Evolutionary conservation across 805 yeast species (phyloP).

Genomic region (Ogataea pignaliae): DNA sequence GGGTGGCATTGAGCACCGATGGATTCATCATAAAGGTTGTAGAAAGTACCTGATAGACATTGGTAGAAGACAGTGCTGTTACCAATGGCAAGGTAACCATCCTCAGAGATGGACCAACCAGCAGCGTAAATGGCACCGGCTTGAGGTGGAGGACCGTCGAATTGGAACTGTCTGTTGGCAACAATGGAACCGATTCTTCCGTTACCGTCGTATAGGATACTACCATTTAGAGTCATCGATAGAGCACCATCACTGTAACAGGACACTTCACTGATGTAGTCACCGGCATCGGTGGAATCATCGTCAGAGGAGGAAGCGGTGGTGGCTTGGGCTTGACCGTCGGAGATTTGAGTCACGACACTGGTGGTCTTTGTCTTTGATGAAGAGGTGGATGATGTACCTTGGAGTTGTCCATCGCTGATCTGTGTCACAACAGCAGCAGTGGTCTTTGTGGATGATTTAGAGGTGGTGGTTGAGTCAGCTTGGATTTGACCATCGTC

Average conservation of each 20-base stretch:
- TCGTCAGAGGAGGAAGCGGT: conserved; percentile 25
- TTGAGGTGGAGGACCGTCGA: conserved; percentile 64
- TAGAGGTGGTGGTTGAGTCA: conserved; percentile 22
- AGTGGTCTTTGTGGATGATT: conserved; percentile 29
- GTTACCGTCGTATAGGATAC: conserved; percentile 40
- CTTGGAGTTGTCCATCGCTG: conserved; percentile 44
- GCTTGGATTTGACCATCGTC: conserved; percentile 21
- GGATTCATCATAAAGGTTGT: conserved; percentile 51
- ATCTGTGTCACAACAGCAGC: conserved; percentile 31
- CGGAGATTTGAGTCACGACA: conserved; percentile 51
- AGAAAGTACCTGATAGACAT: conserved; percentile 53
- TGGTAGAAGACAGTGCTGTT: conserved; percentile 43
- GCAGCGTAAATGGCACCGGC: conserved; percentile 52
- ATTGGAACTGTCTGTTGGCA: conserved; percentile 61
- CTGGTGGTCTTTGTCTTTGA: conserved; percentile 18
- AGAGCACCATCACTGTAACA: conserved; percentile 36
- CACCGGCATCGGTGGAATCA: conserved; percentile 19
- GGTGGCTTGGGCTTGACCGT: conserved; percentile 54
- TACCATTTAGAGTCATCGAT: conserved; percentile 37
- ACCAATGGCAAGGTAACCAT: conserved; percentile 48
- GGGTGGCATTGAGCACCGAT: conserved; percentile 44
- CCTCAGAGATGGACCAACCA: conserved; percentile 44
- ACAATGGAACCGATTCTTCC: conserved; percentile 58
- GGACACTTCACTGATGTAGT: conserved; percentile 23
- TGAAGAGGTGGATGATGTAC: conserved; percentile 11